phyloP scores from a whole-genome alignment of 2,329 filamentous ascomycete genomes.

The Alternaria hordeiaustralica region DNA sequence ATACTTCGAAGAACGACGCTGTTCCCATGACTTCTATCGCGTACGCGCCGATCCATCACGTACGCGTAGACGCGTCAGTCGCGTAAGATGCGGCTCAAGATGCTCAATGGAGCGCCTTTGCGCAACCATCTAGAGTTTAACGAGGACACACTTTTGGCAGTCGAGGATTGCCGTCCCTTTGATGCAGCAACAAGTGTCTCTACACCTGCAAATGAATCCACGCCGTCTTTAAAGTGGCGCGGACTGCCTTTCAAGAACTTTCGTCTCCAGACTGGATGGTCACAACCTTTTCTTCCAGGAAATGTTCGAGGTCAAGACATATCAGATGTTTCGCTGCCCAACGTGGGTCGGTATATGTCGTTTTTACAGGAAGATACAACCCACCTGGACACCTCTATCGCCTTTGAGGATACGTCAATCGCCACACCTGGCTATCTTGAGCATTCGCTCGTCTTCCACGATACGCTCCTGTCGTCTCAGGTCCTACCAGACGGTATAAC shows the following conservation, averaged over 20 bases:
- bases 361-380: constrained; percentile 25
- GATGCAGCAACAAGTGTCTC: constrained; percentile 36
- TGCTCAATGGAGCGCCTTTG: constrained; percentile 68
- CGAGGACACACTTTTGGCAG: constrained; percentile 57
- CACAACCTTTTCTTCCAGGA: constrained; percentile 38
- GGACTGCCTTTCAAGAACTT: constrained; percentile 17
- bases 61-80: neutral
- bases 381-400: constrained; percentile 34
- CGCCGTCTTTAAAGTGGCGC: constrained; percentile 40
- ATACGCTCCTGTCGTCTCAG: constrained; percentile 69
- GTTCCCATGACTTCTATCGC: neutral
- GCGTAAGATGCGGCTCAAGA: constrained; percentile 50
- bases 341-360: constrained; percentile 12
- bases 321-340: constrained; percentile 24
- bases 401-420: constrained; percentile 19
- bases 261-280: constrained; percentile 39
- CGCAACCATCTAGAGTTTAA: constrained; percentile 62
- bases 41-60: neutral
- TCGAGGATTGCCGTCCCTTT: constrained; percentile 52
- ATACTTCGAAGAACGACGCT: neutral
- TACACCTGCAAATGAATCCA: neutral
- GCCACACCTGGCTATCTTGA: constrained; percentile 67
- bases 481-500: constrained; percentile 25
- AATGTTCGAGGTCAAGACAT: constrained; percentile 2
- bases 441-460: constrained; percentile 75